These are phyloP conservation scores for Parasarocladium wereldwijsianum DNA, from an alignment of 2,329 filamentous ascomycete genomes.

Conservation along the genomic window DNA sequence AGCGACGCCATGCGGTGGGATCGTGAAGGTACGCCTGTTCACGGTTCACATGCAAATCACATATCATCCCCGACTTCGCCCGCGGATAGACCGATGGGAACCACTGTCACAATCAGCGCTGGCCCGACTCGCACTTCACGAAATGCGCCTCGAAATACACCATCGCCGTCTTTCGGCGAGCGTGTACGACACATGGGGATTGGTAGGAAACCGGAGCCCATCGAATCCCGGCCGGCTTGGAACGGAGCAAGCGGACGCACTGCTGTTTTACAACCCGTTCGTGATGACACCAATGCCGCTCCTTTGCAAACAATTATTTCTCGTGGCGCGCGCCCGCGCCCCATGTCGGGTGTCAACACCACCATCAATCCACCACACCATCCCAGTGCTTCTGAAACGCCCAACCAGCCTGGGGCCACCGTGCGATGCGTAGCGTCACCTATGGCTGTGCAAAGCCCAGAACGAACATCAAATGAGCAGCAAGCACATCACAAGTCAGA, in stretches of 20 bases:
- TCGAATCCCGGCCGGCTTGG: slow-evolving; percentile 45
- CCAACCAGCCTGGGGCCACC: too few species aligned
- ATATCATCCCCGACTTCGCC: background rate
- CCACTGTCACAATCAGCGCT: slow-evolving; percentile 14
- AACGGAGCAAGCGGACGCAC: slow-evolving; percentile 58
- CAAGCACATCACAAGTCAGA: background rate
- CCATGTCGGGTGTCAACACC: too few species aligned
- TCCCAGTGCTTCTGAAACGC: slow-evolving; percentile 4
- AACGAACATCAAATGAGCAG: slow-evolving; percentile 21
- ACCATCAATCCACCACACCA: too few species aligned
- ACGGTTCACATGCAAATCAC: background rate
- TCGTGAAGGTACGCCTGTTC: background rate
- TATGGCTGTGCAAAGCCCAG: background rate
- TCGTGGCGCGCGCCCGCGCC: too few species aligned
- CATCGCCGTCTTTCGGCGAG: slow-evolving; percentile 16
- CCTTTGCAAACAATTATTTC: slow-evolving; percentile 47
- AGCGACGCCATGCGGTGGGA: slow-evolving; percentile 3
- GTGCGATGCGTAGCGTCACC: too few species aligned
- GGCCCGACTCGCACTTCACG: slow-evolving; percentile 9
- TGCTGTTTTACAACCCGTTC: slow-evolving; percentile 47
- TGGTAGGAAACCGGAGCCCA: slow-evolving; percentile 19
- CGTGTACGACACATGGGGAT: slow-evolving; percentile 15
- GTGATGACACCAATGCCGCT: slow-evolving; percentile 40
- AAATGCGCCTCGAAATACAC: slow-evolving; percentile 14
- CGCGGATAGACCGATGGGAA: slow-evolving; percentile 5